These are phyloP conservation scores for Nelumbo lutea DNA, from an alignment of 164 flowering plant species.

Conservation along the genomic window DNA sequence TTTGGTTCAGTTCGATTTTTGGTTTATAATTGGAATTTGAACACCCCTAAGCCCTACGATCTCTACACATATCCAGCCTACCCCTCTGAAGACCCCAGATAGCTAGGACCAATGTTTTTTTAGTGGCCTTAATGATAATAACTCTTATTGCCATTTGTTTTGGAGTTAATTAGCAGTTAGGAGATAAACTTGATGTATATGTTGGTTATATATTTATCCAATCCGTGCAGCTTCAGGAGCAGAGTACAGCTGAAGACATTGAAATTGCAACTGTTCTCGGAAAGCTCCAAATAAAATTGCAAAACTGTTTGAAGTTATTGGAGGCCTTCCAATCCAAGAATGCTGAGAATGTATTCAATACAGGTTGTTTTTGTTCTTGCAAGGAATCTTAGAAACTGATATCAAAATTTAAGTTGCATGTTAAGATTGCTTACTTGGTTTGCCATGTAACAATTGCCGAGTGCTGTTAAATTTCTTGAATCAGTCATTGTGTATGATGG, in stretches of 20 bases:
- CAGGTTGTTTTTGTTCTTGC: slow-evolving; percentile 44
- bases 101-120: too few species aligned
- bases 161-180: background rate
- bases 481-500: too few species aligned
- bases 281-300: slow-evolving; percentile 46
- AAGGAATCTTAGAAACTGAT: background rate
- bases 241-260: slow-evolving; percentile 46
- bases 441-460: too few species aligned
- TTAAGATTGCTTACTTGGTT: too few species aligned
- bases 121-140: too few species aligned
- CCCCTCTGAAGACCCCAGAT: too few species aligned
- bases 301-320: slow-evolving; percentile 41
- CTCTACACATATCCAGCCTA: too few species aligned
- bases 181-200: background rate
- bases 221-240: slow-evolving; percentile 62
- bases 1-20: too few species aligned
- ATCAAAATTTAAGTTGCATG: background rate
- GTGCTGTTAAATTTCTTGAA: too few species aligned
- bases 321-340: slow-evolving; percentile 66
- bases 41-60: too few species aligned
- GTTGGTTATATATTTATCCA: slow-evolving; percentile 5
- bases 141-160: background rate
- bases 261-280: slow-evolving; percentile 45
- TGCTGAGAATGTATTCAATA: slow-evolving; percentile 73
- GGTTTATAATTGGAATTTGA: too few species aligned